Evolutionary conservation across 2,329 filamentous ascomycete species (phyloP), one percentile per base, ranked within the genome.

Genomic region (Scleromitrula shiraiana): DNA sequence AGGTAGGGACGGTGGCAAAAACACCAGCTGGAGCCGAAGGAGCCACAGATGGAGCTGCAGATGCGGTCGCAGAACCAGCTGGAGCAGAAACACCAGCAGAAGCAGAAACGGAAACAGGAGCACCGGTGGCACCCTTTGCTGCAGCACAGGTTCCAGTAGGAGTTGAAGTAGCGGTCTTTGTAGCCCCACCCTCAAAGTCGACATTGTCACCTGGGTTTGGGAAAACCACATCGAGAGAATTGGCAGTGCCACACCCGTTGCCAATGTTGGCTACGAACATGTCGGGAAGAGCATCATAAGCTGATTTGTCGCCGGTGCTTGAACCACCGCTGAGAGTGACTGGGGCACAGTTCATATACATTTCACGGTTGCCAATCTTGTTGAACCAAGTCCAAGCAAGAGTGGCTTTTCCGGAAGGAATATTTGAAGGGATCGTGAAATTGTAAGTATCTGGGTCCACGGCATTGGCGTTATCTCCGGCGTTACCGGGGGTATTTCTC

Each of bases 371-470:
- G 2, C 93, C 93, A 8, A 95, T 62, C 51, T 84, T 85, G 72
- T 97, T 97, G 68, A 95, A 80, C 93, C 93, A 97, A 0, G 88
- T 88, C 89, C 90, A 97, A 0, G 88, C 88, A 5, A 97, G 73
- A 0, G 82, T 86, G 22, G 85, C 90, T 33, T 89, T 76, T 4
- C 91, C 93, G 1, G 82, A 70, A 7, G 82, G 78, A 39, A 96
- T 75, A 19, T 82, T 77, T 0, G 74, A 64, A 0, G 90, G 91
- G 5, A 96, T 79, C 0, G 69, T 76, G 68, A 83, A 95, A 24
- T 78, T 69, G 66, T 86, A 93, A 0, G 68, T 71, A 60, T 74
- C 74, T 0, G 80, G 74, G 30, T 74, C 69, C 0, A 53, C 52
- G 0, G 65, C 65, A 2, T 59, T 56, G 5, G 78, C 64, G 41